phyloP scores from a whole-genome alignment of 2,329 filamentous ascomycete genomes.

The Arthrobotrys pseudoclavata region DNA sequence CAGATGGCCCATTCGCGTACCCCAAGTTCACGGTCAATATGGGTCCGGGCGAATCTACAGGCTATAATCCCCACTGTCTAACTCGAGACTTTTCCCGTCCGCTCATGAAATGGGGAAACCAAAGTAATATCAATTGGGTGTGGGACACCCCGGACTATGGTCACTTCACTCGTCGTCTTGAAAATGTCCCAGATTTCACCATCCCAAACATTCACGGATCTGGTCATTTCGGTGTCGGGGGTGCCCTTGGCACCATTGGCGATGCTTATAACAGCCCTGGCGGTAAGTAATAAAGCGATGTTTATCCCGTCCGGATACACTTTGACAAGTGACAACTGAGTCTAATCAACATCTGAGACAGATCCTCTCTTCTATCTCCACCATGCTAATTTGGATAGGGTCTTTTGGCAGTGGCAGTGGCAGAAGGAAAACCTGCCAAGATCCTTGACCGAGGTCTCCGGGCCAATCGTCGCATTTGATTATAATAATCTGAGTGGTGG shows the following conservation, averaged over 20 bases:
- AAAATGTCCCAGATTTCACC: conserved; percentile 62
- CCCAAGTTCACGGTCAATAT: conserved; percentile 64
- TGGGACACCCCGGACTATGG: conserved; percentile 63
- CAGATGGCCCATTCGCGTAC: conserved; percentile 65
- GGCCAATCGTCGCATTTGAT: conserved; percentile 42
- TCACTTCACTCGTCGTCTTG: conserved; percentile 62
- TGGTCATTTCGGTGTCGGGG: conserved; percentile 65
- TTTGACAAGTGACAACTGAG: conserved; percentile 13
- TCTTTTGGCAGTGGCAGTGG: conserved; percentile 63
- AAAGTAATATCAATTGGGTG: conserved; percentile 56
- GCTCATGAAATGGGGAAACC: conserved; percentile 61
- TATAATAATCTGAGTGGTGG: conserved; percentile 32
- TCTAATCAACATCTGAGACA: conserved; percentile 25
- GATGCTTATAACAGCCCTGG: conserved; percentile 64
- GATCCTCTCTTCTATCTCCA: conserved; percentile 62
- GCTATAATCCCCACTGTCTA: conserved; percentile 61
- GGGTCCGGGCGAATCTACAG: conserved; percentile 62
- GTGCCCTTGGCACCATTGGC: conserved; percentile 64
- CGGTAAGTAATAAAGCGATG: conserved; percentile 27
- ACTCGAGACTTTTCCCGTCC: conserved; percentile 64
- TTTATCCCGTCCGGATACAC: conserved; percentile 6
- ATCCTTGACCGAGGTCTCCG: conserved; percentile 61
- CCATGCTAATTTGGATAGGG: conserved; percentile 60
- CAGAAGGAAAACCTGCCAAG: conserved; percentile 58
- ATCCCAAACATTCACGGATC: conserved; percentile 64